Evolutionary conservation across 1,284 basidiomycete species (phyloP).

Genomic region (Trametes hirsuta): DNA sequence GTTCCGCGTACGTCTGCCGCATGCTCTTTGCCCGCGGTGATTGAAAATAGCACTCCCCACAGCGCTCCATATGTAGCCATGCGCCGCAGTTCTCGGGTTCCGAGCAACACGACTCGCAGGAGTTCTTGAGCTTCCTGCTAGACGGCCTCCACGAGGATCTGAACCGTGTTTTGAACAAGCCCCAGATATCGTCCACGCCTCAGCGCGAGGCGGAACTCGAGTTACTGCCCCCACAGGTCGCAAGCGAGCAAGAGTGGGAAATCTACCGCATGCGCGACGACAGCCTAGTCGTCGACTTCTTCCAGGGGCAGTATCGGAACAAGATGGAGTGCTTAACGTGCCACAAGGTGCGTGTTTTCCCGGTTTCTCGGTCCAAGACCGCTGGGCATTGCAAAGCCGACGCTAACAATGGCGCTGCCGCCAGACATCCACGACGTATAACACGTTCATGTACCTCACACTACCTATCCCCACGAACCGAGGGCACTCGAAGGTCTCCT

Average conservation of each 20-base stretch:
- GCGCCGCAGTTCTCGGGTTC: conserved; percentile 90
- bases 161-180: conserved; percentile 86
- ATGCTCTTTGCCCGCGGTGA: neutral
- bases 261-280: conserved; percentile 92
- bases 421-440: conserved; percentile 97
- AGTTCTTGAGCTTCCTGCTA: conserved; percentile 93
- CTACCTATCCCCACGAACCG: conserved; percentile 82
- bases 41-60: neutral
- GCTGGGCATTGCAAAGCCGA: too few relatives aligned
- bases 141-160: conserved; percentile 97
- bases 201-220: conserved; percentile 90
- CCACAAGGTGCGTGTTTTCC: conserved; percentile 64
- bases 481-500: conserved; percentile 64
- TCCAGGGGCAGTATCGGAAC: conserved; percentile 97
- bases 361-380: too few relatives aligned
- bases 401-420: neutral
- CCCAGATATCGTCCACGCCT: conserved; percentile 72
- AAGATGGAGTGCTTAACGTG: conserved; percentile 91
- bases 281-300: conserved; percentile 94
- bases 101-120: conserved; percentile 97
- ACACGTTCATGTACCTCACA: conserved; percentile 96
- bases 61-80: conserved; percentile 85
- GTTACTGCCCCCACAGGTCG: conserved; percentile 83
- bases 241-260: conserved; percentile 93
- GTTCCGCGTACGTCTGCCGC: conserved; percentile 71